Base-by-base conservation (phyloP, 148 eudicot genomes). In the Arbutus unedo region DNA sequence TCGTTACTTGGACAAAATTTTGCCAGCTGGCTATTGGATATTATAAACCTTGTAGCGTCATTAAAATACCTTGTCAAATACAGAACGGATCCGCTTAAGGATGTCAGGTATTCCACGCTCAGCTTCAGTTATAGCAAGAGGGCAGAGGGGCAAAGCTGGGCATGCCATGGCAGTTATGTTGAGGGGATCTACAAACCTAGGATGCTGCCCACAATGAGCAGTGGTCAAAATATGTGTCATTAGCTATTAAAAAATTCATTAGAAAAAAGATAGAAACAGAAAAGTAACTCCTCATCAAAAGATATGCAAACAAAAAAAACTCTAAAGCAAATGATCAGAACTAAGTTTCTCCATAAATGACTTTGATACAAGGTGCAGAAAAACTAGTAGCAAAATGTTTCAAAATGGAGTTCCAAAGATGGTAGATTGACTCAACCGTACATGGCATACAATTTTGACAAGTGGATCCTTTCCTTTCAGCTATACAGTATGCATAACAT, bases 151-250 rank as follows among this genome's bases (percentile, higher is more conserved):
- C 64, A 96, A 76, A 81, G 99, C 98, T 66, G 99, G 99, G 87
- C 98, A 96, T 8, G 98, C 98, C 99, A 96, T 96, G 54, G 99
- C 91, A 77, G 99, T 96, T 72, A 96, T 18, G 83, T 96, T 96
- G 16, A 94, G 93, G 44, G 98, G 99, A 86, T 96, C 98, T 6
- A 96, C 96, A 81, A 76, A 83, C 85, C 90, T 88, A 71, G 99
- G 98, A 81, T 91, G 86, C 98, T 94, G 90, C 78, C 38, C 77
- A 85, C 53, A 62, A 74, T 68, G 86, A 80, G 23, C 82, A 80
- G 41, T 44, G 19, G 49, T 60, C 67, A 68, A 68, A 44, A 41
- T 57, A 16, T 57, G 45, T 43, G 13, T 45, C 60, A 77, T 41
- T 51, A 53, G 53, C 4, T 50, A 21, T 84, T 72, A 66, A 59